These are phyloP conservation scores for Penicillium sp. DNA, from an alignment of 2,329 filamentous ascomycete genomes.

Conservation along the genomic window DNA sequence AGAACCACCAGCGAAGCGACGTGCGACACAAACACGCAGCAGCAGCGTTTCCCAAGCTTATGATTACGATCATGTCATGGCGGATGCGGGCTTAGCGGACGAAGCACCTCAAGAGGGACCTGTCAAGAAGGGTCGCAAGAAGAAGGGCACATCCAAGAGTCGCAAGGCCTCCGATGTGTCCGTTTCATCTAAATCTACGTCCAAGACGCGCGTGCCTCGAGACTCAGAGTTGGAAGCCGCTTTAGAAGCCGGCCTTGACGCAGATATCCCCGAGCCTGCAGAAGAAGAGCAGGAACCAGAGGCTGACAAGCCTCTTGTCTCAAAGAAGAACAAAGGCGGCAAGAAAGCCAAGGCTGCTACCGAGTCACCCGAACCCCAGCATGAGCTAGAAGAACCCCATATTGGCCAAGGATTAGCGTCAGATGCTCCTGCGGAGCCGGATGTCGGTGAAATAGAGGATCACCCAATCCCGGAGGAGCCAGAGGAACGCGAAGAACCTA, in stretches of 20 bases:
- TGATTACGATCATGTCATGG: slow-evolving; percentile 38
- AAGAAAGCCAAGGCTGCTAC: slow-evolving; percentile 28
- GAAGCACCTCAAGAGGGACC: slow-evolving; percentile 27
- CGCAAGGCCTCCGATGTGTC: slow-evolving; percentile 53
- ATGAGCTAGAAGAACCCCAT: slow-evolving; percentile 6
- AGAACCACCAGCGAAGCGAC: slow-evolving; percentile 57
- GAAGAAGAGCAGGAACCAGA: slow-evolving; percentile 17
- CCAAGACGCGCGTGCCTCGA: slow-evolving; percentile 50
- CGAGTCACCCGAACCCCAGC: slow-evolving; percentile 7
- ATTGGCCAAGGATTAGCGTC: slow-evolving; percentile 11
- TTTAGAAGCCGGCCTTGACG: slow-evolving; percentile 63
- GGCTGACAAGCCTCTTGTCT: slow-evolving; percentile 16
- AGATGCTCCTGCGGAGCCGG: slow-evolving; percentile 2
- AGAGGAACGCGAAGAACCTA: slow-evolving; percentile 13
- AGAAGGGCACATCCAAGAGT: slow-evolving; percentile 43
- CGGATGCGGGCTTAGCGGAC: slow-evolving; percentile 16
- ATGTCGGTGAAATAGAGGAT: background rate
- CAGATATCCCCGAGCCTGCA: slow-evolving; percentile 51
- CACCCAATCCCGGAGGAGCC: slow-evolving; percentile 2
- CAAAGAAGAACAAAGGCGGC: slow-evolving; percentile 29
- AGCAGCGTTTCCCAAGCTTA: slow-evolving; percentile 46
- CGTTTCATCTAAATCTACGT: slow-evolving; percentile 47
- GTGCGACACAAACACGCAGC: slow-evolving; percentile 52
- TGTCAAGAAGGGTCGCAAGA: slow-evolving; percentile 48
- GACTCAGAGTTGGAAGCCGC: slow-evolving; percentile 67